Evolutionary conservation across 805 yeast species (phyloP).

Genomic region (Sungouiella blattae): DNA sequence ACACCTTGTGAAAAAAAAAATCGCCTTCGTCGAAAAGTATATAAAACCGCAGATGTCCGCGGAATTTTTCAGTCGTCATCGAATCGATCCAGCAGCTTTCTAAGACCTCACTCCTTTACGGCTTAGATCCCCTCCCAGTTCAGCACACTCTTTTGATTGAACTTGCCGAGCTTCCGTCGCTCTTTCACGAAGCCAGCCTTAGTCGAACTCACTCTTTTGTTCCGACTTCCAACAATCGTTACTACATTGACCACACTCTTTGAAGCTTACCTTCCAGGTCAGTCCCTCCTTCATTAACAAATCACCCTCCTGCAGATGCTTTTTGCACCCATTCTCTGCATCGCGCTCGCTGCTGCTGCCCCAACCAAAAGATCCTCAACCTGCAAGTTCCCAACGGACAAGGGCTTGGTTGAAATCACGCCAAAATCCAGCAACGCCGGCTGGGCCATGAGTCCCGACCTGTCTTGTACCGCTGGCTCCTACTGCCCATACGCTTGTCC

Average conservation of each 20-base stretch:
- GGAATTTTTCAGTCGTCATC: no score
- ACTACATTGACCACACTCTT: background rate
- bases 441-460: conserved; percentile 83
- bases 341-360: conserved; percentile 21
- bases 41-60: no score
- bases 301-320: conserved; percentile 2
- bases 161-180: no score
- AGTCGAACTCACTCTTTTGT: background rate
- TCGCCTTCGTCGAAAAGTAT: no score
- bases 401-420: conserved; percentile 70
- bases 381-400: conserved; percentile 66
- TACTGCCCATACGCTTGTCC: conserved; percentile 93
- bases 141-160: background rate
- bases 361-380: conserved; percentile 34
- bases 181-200: background rate
- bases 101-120: background rate
- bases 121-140: background rate
- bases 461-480: conserved; percentile 65
- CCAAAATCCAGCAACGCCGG: conserved; percentile 61
- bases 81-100: no score
- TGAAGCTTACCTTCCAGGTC: conserved; percentile 1
- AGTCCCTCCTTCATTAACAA: background rate
- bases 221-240: background rate
- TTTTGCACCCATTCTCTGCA: conserved; percentile 18
- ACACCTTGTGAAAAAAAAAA: no score